Percentiles rank a stretch among this genome's conserved stretches.
Conservation (phyloP, 2,329 filamentous ascomycete genomes). For the Curvularia spicifera region DNA sequence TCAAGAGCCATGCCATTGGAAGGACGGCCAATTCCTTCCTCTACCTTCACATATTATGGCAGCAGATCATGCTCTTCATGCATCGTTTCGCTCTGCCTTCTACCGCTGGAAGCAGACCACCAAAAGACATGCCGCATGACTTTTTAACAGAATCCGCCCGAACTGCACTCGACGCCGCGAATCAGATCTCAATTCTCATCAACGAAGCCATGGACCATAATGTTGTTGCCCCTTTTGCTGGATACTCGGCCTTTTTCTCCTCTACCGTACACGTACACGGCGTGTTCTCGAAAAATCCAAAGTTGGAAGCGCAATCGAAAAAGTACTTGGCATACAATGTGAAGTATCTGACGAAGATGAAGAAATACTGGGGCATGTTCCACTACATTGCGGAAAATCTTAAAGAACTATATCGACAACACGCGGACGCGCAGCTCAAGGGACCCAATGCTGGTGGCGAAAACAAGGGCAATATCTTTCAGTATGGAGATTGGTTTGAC, state of each 20-base stretch:
- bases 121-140: conserved; percentile 73
- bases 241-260: conserved; percentile 92
- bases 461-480: conserved; percentile 69
- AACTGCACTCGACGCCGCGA: conserved; percentile 82
- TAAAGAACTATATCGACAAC: conserved; percentile 83
- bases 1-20: conserved; percentile 83
- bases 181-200: conserved; percentile 82
- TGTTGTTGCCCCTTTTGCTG: conserved; percentile 88
- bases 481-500: conserved; percentile 98
- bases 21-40: conserved; percentile 89
- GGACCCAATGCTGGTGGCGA: conserved; percentile 58
- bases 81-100: conserved; percentile 82
- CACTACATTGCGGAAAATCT: conserved; percentile 95
- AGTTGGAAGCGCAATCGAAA: conserved; percentile 78
- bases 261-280: conserved; percentile 94
- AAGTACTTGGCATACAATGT: conserved; percentile 86
- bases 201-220: conserved; percentile 80
- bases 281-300: conserved; percentile 82
- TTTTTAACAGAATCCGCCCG: conserved; percentile 79
- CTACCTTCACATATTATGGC: conserved; percentile 86
- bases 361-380: conserved; percentile 98
- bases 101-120: conserved; percentile 67
- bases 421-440: conserved; percentile 78
- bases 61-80: conserved; percentile 89
- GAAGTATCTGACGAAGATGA: conserved; percentile 91